These are phyloP conservation scores for Monosporascus sp. DNA, from an alignment of 2,329 filamentous ascomycete genomes.

Conservation along the genomic window DNA sequence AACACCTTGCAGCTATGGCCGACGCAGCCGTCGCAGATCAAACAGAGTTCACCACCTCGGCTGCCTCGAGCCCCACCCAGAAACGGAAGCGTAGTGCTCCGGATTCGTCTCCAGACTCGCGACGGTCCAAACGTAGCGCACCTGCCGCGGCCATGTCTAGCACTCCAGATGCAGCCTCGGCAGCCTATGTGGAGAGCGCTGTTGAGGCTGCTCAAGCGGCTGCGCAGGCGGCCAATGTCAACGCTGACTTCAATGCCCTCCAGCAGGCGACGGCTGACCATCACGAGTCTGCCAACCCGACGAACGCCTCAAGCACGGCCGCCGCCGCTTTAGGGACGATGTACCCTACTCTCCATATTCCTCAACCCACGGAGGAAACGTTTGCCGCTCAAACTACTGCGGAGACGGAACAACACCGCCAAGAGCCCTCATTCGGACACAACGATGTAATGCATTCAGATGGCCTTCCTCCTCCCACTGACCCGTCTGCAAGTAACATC, in stretches of 20 bases:
- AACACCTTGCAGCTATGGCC: conserved; percentile 38
- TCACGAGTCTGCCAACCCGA: conserved; percentile 42
- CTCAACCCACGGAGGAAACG: conserved; percentile 53
- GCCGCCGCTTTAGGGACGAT: conserved; percentile 53
- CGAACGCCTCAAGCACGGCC: conserved; percentile 53
- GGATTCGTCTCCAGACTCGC: conserved; percentile 41
- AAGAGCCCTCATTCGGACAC: conserved; percentile 26
- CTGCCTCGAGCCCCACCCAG: conserved; percentile 38
- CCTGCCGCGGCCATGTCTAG: conserved; percentile 39
- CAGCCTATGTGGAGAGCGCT: conserved; percentile 50
- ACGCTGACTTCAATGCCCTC: conserved; percentile 51
- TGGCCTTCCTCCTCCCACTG: conserved; percentile 20
- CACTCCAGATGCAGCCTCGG: conserved; percentile 36
- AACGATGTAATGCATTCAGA: conserved; percentile 32
- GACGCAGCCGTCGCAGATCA: conserved; percentile 42
- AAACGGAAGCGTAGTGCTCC: conserved; percentile 50
- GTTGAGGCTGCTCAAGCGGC: conserved; percentile 42
- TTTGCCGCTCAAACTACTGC: conserved; percentile 48
- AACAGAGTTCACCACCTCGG: conserved; percentile 38
- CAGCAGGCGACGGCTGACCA: conserved; percentile 48
- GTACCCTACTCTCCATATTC: conserved; percentile 56
- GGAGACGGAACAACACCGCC: conserved; percentile 33
- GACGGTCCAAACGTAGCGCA: conserved; percentile 45
- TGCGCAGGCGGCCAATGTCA: conserved; percentile 34
- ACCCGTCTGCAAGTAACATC: conserved; percentile 23